Evolutionary conservation across 2,329 filamentous ascomycete genomes (phyloP).

Genomic region (Verticillium alfalfae): DNA sequence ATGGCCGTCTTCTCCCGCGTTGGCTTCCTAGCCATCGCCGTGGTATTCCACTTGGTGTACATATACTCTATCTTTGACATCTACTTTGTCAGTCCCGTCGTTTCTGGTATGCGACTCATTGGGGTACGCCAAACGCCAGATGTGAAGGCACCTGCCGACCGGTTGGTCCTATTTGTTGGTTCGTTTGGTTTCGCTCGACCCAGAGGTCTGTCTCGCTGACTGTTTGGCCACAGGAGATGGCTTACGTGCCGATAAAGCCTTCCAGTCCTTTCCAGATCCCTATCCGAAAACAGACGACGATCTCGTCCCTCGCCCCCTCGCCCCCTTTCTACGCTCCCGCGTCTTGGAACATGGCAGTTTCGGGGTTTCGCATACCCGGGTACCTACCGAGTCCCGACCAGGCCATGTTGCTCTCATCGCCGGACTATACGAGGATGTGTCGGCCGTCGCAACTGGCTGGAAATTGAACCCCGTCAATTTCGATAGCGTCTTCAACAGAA

Average conservation of each 20-base stretch:
- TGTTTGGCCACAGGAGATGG: constrained; percentile 63
- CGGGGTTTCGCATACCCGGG: constrained; percentile 92
- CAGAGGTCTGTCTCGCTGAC: constrained; percentile 2
- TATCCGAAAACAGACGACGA: constrained; percentile 62
- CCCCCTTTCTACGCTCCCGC: constrained; percentile 85
- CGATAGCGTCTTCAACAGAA: constrained; percentile 97
- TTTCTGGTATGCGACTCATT: constrained; percentile 79
- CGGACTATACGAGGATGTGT: constrained; percentile 95
- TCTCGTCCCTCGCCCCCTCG: constrained; percentile 70
- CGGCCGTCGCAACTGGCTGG: constrained; percentile 95
- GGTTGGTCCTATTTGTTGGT: constrained; percentile 92
- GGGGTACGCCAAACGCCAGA: constrained; percentile 54
- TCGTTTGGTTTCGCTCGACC: constrained; percentile 13
- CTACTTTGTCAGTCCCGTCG: constrained; percentile 96
- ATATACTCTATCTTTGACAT: constrained; percentile 96
- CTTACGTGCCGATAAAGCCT: constrained; percentile 93
- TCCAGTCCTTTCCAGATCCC: constrained; percentile 87
- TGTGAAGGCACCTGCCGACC: constrained; percentile 72
- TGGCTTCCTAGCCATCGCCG: constrained; percentile 80
- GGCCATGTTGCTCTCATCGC: constrained; percentile 97
- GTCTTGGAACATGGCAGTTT: constrained; percentile 90
- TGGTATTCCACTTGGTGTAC: constrained; percentile 91
- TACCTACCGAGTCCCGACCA: constrained; percentile 92
- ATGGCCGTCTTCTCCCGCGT: constrained; percentile 61
- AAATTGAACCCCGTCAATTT: constrained; percentile 98